Evolutionary conservation across 306 rosid genomes (phyloP), one percentile per base, ranked within the genome.

Genomic region (Sicyos edulis): DNA sequence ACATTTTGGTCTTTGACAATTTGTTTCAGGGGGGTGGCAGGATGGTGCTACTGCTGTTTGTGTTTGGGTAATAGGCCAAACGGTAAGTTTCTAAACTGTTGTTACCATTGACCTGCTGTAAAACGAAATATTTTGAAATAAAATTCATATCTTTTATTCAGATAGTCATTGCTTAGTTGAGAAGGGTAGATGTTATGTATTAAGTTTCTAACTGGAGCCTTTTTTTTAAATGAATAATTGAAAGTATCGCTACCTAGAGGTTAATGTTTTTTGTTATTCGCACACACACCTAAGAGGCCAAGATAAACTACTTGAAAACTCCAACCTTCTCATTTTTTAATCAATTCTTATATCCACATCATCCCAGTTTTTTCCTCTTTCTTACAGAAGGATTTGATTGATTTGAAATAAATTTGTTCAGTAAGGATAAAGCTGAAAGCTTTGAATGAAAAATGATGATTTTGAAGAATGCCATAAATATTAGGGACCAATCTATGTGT

Each of bases 21-120:
- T 75, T 40, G 75, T 68, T 74, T 71, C 85, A 92, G 97, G 89
- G 72, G 96, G 96, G 32, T 92, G 96, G 96, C 97, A 81, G 82
- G 97, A 92, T 70, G 97, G 97, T 74, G 95, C 97, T 61, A 92
- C 96, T 67, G 92, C 96, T 29, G 96, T 87, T 24, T 89, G 96
- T 76, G 85, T 87, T 66, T 92, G 97, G 97, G 81, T 92, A 71
- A 66, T 89, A 72, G 95, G 90, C 51, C 87, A 89, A 77, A 87
- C 84, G 66, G 97, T 89, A 82, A 82, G 96, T 40, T 40, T 40
- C 4, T 85, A 21, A 20, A 47, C 72, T 68, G 21, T 49, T 68
- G 49, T 47, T 40, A 67, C 21, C 34, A 47, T 47, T 47, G 40
- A 49, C 32, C 20, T 13, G 14, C 71, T 44, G 26, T 22, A 20